These are phyloP conservation scores for Prunus dulcis DNA, from an alignment of 306 rosid species.

Conservation along the genomic window DNA sequence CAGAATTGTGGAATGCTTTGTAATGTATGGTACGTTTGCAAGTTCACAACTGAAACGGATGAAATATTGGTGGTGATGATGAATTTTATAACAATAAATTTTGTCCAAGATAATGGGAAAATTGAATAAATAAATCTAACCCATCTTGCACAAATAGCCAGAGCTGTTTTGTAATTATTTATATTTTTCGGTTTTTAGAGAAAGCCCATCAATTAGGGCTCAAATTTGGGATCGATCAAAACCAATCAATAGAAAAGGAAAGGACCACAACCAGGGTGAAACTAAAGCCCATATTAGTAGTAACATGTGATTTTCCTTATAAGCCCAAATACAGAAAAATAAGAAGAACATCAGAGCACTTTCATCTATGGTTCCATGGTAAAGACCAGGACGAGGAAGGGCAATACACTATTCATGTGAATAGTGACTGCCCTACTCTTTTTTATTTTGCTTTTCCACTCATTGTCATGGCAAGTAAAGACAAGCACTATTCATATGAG, in stretches of 20 bases:
- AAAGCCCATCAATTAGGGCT: neutral
- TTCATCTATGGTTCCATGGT: too few species aligned
- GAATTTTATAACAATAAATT: neutral
- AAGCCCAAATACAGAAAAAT: too few species aligned
- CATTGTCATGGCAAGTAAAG: too few species aligned
- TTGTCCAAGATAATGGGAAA: neutral
- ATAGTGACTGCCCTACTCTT: accelerated
- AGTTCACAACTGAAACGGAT: neutral
- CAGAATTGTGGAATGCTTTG: neutral
- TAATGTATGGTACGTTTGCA: neutral
- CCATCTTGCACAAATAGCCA: neutral
- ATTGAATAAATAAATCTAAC: neutral
- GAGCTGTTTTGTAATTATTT: neutral
- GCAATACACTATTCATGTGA: too few species aligned
- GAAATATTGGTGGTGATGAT: neutral
- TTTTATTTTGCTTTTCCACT: too few species aligned
- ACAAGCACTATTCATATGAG: accelerated
- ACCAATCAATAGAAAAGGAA: too few species aligned
- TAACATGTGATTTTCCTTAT: too few species aligned
- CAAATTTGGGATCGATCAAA: too few species aligned
- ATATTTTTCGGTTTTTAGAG: neutral
- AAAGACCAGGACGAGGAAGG: too few species aligned
- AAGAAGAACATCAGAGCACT: too few species aligned
- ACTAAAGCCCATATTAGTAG: too few species aligned
- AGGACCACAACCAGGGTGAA: too few species aligned